Conservation (phyloP, 2,329 filamentous ascomycete genomes). For the Arthrobotrys conoides region DNA sequence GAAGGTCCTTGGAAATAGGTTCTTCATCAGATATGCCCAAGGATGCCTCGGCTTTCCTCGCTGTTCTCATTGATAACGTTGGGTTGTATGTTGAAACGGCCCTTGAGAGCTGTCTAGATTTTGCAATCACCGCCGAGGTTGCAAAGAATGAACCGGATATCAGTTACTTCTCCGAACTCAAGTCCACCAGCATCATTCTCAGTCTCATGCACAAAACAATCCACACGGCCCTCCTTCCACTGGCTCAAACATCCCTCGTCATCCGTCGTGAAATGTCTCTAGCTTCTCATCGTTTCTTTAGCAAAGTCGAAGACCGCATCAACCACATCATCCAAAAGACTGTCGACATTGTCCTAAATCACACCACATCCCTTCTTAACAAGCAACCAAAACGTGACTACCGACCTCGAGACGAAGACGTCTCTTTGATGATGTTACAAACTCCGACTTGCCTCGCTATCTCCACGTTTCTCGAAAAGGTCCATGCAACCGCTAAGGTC, state of each 20-base stretch:
- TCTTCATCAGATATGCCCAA: slow-evolving; percentile 80
- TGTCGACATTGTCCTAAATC: slow-evolving; percentile 81
- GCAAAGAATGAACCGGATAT: slow-evolving; percentile 89
- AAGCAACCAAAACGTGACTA: slow-evolving; percentile 91
- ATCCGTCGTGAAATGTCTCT: slow-evolving; percentile 89
- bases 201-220: slow-evolving; percentile 95
- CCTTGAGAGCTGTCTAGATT: slow-evolving; percentile 79
- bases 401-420: slow-evolving; percentile 83
- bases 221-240: slow-evolving; percentile 87
- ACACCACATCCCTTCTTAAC: slow-evolving; percentile 79
- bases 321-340: slow-evolving; percentile 78
- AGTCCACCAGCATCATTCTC: slow-evolving; percentile 86
- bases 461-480: slow-evolving; percentile 81
- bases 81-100: slow-evolving; percentile 75
- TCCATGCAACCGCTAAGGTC: slow-evolving; percentile 75
- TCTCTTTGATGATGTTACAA: slow-evolving; percentile 81
- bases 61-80: slow-evolving; percentile 60
- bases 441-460: slow-evolving; percentile 87
- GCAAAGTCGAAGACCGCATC: slow-evolving; percentile 83
- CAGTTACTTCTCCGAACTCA: slow-evolving; percentile 82
- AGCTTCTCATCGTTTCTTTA: slow-evolving; percentile 69
- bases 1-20: slow-evolving; percentile 90
- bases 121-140: slow-evolving; percentile 81
- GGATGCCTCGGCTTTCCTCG: slow-evolving; percentile 54
- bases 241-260: slow-evolving; percentile 90